These are phyloP conservation scores for Colletotrichum australisinense DNA, from an alignment of 2,329 filamentous ascomycete genomes.

Conservation along the genomic window DNA sequence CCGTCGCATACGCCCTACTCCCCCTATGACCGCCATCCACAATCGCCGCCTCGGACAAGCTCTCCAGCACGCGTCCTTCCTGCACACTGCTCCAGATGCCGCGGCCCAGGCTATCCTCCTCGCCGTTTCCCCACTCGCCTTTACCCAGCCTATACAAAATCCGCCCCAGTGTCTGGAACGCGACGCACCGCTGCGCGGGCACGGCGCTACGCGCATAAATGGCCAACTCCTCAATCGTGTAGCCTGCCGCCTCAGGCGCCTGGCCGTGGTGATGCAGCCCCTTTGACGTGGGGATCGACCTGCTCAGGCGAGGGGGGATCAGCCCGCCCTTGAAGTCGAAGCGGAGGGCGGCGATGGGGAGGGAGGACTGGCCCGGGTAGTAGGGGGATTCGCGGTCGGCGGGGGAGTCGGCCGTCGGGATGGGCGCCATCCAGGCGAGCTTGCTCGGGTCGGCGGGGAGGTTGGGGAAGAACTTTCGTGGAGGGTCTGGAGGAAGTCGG, in stretches of 20 bases:
- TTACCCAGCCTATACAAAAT: slow-evolving; percentile 85
- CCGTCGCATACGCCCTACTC: slow-evolving; percentile 84
- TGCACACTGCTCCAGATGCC: slow-evolving; percentile 88
- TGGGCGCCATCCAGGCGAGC: slow-evolving; percentile 88
- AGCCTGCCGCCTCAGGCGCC: slow-evolving; percentile 92
- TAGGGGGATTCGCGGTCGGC: slow-evolving; percentile 82
- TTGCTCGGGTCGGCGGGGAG: slow-evolving; percentile 87
- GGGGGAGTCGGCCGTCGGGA: slow-evolving; percentile 71
- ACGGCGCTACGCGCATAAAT: slow-evolving; percentile 84
- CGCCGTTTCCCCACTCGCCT: slow-evolving; percentile 73
- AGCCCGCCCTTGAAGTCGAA: slow-evolving; percentile 90
- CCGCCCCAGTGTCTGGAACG: slow-evolving; percentile 90
- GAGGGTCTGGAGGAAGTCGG: slow-evolving; percentile 84
- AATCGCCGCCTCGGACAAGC: slow-evolving; percentile 80
- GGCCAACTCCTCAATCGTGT: slow-evolving; percentile 89
- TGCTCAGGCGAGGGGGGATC: slow-evolving; percentile 79
- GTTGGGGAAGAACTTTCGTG: slow-evolving; percentile 92
- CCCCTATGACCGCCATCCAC: slow-evolving; percentile 79
- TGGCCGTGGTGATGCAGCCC: slow-evolving; percentile 95
- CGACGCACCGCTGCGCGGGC: slow-evolving; percentile 87
- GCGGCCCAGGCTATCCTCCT: slow-evolving; percentile 71
- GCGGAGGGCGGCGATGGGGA: slow-evolving; percentile 82
- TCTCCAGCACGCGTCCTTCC: slow-evolving; percentile 80
- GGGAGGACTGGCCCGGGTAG: slow-evolving; percentile 78
- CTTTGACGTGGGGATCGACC: slow-evolving; percentile 78